These are phyloP conservation scores for Sordariomycetes sp. DNA, from an alignment of 2,329 filamentous ascomycete species.

Conservation along the genomic window DNA sequence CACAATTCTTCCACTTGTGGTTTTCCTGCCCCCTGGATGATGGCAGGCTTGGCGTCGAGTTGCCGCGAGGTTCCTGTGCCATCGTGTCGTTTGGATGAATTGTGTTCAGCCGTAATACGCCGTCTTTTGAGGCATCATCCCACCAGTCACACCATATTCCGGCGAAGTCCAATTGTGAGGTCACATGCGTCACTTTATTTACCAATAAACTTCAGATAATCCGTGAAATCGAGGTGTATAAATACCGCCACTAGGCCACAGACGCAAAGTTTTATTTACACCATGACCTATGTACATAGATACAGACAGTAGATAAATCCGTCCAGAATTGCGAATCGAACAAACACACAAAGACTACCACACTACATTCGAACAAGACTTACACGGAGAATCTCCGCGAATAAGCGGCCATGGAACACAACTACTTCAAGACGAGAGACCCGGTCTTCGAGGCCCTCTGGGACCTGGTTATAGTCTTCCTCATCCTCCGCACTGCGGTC, in stretches of 20 bases:
- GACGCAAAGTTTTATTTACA: too few species aligned
- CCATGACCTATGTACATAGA: too few species aligned
- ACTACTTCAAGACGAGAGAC: constrained; percentile 16
- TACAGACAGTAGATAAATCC: background rate
- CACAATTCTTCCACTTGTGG: background rate
- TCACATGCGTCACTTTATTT: background rate
- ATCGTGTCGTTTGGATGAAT: background rate
- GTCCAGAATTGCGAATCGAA: background rate
- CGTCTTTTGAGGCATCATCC: background rate
- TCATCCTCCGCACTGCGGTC: constrained; percentile 17
- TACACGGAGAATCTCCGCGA: background rate
- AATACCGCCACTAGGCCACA: too few species aligned
- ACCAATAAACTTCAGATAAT: too few species aligned
- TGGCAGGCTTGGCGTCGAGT: background rate
- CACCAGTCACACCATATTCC: background rate
- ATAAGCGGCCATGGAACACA: background rate
- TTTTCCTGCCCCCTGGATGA: background rate
- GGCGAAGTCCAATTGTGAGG: background rate
- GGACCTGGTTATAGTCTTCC: constrained; percentile 21
- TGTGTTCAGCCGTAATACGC: background rate
- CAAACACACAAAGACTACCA: background rate
- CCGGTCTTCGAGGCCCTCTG: constrained; percentile 22
- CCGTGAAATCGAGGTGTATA: too few species aligned
- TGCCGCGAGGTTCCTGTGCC: background rate
- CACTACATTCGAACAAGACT: background rate